These are phyloP conservation scores for Microbotryum intermedium DNA, from an alignment of 1,284 basidiomycete species.

Conservation along the genomic window DNA sequence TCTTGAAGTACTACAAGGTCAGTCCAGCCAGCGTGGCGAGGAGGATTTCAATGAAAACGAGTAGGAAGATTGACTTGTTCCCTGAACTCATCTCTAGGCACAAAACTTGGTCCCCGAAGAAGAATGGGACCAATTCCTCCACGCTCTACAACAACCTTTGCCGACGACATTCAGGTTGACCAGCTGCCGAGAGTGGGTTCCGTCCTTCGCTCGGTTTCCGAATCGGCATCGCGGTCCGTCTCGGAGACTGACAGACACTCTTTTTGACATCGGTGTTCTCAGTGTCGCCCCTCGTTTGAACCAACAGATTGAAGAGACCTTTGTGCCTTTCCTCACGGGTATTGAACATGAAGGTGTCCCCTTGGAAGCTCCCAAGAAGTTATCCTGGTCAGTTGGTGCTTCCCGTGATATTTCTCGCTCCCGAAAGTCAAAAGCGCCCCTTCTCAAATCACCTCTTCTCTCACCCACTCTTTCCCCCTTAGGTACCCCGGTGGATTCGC, in stretches of 20 bases:
- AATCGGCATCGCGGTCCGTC: neutral
- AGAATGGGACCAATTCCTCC: conserved; percentile 74
- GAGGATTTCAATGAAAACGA: neutral
- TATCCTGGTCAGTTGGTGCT: conserved; percentile 64
- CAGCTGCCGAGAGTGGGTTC: conserved; percentile 67
- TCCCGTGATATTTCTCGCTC: neutral
- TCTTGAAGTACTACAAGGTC: conserved; percentile 13
- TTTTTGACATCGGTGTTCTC: conserved; percentile 5
- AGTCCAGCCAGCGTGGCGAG: neutral
- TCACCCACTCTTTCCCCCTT: neutral
- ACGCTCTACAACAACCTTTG: conserved; percentile 59
- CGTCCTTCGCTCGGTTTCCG: neutral
- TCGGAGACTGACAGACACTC: too few species aligned
- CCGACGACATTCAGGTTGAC: conserved; percentile 94
- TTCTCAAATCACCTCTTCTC: neutral
- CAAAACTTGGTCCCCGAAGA: conserved; percentile 57
- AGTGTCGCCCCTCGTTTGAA: conserved; percentile 68
- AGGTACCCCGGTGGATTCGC: conserved; percentile 91
- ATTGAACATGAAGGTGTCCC: conserved; percentile 68
- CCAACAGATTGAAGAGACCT: conserved; percentile 57
- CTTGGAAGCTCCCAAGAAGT: conserved; percentile 68
- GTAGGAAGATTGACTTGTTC: neutral
- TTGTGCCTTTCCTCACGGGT: conserved; percentile 68
- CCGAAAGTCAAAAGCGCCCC: conserved; percentile 2
- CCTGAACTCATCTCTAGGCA: conserved; percentile 37